Evolutionary conservation across 1,284 basidiomycete genomes (phyloP), one percentile per base, ranked within the genome.

Genomic region (Jaminaea rosea): DNA sequence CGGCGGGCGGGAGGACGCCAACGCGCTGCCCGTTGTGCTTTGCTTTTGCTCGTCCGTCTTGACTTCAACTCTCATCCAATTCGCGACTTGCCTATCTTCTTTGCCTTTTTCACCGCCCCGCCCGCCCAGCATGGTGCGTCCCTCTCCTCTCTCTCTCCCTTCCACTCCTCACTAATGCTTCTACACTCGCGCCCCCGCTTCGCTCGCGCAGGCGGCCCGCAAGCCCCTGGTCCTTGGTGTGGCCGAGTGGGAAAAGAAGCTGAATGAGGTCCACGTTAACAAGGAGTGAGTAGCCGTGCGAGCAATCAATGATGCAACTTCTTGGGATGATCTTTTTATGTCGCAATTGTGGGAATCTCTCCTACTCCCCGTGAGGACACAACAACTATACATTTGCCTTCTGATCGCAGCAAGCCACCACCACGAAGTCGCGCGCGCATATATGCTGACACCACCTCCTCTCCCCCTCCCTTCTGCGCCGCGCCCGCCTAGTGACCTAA

Each of bases 401-500:
- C 51, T 55, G 49, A 54, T 55, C 55, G 47, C 41, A 36, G 23
- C 26, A 21, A 24, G 15, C 32, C 26, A 27, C 19, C 26, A 26
- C 44, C 10, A 32, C 9, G 9, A 17, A 19, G 2, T 10, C n/a
- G 13, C 13, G 11, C 9, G 6, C 17, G 19, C 42, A 23, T n/a
- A 13, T 11, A 10, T 21, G 21, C 36, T 50, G 44, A 45, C 50
- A 29, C n/a, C 1, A 8, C 39, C 11, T 17, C 50, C 32, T 15
- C 42, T 34, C 34, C 31, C 39, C 28, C 7, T 17, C 26, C 24
- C 26, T 31, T 29, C 10, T n/a, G n/a, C n/a, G n/a, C n/a, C n/a
- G n/a, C n/a, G n/a, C n/a, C n/a, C n/a, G n/a, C 26, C 52, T 60
- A 87, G 93, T 76, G 92, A 98, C 75, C 78, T 98, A 56, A 94